Evolutionary conservation across 1,284 basidiomycete genomes (phyloP), one percentile per base, ranked within the genome.

Genomic region (Rhodotorula sp.): DNA sequence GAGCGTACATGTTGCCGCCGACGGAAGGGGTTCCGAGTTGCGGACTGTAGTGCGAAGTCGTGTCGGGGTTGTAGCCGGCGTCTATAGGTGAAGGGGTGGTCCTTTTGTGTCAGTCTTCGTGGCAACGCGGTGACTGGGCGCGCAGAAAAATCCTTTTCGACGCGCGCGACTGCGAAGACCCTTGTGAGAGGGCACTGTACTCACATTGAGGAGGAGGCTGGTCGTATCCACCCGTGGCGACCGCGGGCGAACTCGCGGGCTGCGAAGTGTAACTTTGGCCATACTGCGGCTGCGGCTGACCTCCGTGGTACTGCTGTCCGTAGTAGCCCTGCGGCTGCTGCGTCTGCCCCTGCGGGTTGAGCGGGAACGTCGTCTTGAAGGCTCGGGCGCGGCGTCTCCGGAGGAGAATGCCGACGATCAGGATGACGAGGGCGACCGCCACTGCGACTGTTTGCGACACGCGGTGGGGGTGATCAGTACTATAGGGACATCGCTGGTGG

Each of bases 321-420:
- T 64, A 54, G 26, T 57, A 58, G 14, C 66, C 63, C n/a, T 47
- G 58, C 65, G 15, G 62, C 65, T 20, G 46, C 26, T 26, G 18
- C n/a, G 58, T 60, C 26, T 67, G 54, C 23, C 48, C 46, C 39
- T 51, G 59, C 29, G 7, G 18, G 39, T 71, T 69, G 18, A 74
- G 63, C 18, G 72, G 72, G 66, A 61, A 74, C 3, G 72, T 64
- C 3, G 58, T 46, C 54, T 74, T 74, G 67, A 74, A 74, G 3
- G 69, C 69, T 5, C 69, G 59, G 10, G 72, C 72, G 46, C 73
- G 70, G 8, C 70, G 62, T 7, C 69, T 54, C 5, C 72, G 63
- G 69, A 73, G 59, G 34, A 65, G 20, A 59, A 57, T 66, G 2
- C 72, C 69, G 56, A 65, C 58, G 51, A 64, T n/a, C 48, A 73